Conservation (phyloP, 371 early-diverging fungal species). For the Mortierella sp. region DNA sequence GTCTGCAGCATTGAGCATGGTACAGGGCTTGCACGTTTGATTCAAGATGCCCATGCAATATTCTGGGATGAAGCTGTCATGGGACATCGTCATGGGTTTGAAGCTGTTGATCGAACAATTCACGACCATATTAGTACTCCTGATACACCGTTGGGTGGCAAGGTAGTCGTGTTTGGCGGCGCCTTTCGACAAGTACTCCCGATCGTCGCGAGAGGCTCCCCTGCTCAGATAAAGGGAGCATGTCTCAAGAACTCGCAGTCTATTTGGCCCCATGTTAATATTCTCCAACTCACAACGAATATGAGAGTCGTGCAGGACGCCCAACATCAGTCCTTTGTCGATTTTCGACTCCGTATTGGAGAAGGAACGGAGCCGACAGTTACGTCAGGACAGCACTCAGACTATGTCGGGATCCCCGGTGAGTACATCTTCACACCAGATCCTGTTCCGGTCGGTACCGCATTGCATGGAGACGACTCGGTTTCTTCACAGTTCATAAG, state of each 20-base stretch:
- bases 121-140: constrained; percentile 26
- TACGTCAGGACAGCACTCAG: background rate
- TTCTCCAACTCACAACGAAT: background rate
- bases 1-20: constrained; percentile 19
- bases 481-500: constrained; percentile 10
- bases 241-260: background rate
- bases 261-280: constrained; percentile 3
- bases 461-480: background rate
- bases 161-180: constrained; percentile 17
- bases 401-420: constrained; percentile 16
- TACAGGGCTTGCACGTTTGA: constrained; percentile 8
- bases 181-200: constrained; percentile 19
- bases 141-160: constrained; percentile 12
- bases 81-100: constrained; percentile 30
- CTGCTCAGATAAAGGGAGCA: background rate
- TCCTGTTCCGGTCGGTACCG: too few relatives aligned
- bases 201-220: constrained; percentile 1
- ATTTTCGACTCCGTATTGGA: constrained; percentile 12
- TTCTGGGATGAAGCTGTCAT: constrained; percentile 57
- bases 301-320: constrained; percentile 2
- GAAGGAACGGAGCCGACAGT: constrained; percentile 5
- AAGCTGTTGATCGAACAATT: constrained; percentile 38
- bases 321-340: background rate
- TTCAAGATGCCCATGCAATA: constrained; percentile 28
- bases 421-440: background rate